Evolutionary conservation across 345 rosid species (phyloP).

Genomic region (Corymbia maculata): DNA sequence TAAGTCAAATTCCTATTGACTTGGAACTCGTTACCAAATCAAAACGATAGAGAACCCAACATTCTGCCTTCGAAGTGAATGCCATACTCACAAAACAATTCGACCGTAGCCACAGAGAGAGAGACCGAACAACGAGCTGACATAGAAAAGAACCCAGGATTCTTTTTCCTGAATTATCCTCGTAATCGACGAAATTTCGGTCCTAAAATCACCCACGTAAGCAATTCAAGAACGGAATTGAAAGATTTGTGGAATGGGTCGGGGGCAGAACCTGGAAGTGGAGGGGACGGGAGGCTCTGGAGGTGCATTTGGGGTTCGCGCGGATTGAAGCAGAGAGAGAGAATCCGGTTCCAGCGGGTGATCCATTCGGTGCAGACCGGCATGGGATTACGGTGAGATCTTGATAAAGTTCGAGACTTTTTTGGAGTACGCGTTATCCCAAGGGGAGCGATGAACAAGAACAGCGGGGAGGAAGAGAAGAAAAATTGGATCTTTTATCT

Average conservation of each 20-base stretch:
- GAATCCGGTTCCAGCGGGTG: background rate
- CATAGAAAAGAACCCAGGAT: background rate
- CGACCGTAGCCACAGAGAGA: background rate
- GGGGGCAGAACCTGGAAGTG: background rate
- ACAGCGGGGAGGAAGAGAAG: background rate
- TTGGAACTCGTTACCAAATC: background rate
- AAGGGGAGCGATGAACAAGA: background rate
- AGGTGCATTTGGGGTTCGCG: background rate
- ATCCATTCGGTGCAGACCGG: background rate
- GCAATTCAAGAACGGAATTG: background rate
- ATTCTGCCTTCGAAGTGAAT: background rate
- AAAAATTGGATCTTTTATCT: background rate
- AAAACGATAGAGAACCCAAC: background rate
- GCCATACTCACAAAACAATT: background rate
- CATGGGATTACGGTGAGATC: background rate
- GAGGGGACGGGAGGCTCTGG: background rate
- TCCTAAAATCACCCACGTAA: background rate
- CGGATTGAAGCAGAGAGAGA: background rate
- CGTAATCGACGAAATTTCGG: background rate
- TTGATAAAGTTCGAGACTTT: background rate
- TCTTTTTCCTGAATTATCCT: background rate
- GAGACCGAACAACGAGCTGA: background rate
- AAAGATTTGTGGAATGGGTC: background rate
- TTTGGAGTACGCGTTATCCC: background rate
- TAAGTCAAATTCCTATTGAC: background rate